phyloP scores from a whole-genome alignment of 2,329 filamentous ascomycete species.

The Scleromitrula shiraiana region DNA sequence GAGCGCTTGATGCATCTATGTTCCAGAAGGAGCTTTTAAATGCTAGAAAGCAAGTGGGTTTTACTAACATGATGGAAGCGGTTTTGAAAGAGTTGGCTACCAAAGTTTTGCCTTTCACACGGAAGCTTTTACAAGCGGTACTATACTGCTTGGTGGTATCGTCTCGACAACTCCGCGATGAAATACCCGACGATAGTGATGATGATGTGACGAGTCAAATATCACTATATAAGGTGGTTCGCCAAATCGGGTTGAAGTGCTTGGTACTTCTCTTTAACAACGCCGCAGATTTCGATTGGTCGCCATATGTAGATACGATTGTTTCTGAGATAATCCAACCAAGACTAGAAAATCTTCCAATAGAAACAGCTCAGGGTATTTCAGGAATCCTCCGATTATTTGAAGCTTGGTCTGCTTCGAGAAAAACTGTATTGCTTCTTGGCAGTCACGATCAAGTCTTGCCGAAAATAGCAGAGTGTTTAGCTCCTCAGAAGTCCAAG shows the following conservation, averaged over 20 bases:
- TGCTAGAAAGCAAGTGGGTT: constrained; percentile 75
- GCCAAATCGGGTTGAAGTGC: constrained; percentile 73
- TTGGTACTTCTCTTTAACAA: constrained; percentile 71
- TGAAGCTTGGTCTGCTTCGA: constrained; percentile 67
- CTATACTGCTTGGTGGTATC: constrained; percentile 73
- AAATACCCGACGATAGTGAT: constrained; percentile 28
- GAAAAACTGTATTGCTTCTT: constrained; percentile 61
- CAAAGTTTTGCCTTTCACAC: constrained; percentile 59
- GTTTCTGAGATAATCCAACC: constrained; percentile 70
- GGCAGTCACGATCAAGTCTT: constrained; percentile 52
- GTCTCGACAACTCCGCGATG: constrained; percentile 47
- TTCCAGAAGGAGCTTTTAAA: constrained; percentile 54
- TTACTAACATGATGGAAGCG: constrained; percentile 84
- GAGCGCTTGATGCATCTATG: constrained; percentile 31
- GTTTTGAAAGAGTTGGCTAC: constrained; percentile 78
- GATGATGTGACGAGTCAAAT: constrained; percentile 30
- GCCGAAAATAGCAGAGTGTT: constrained; percentile 60
- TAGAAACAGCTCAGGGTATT: constrained; percentile 82
- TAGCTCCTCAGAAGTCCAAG: constrained; percentile 67
- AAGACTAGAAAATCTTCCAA: constrained; percentile 67
- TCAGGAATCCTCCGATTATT: constrained; percentile 78
- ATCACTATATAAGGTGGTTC: constrained; percentile 58
- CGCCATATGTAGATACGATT: constrained; percentile 60
- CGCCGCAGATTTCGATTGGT: constrained; percentile 64
- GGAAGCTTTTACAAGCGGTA: constrained; percentile 64